These are phyloP conservation scores for Verticillium alfalfae DNA, from an alignment of 2,329 filamentous ascomycete genomes.

Conservation along the genomic window DNA sequence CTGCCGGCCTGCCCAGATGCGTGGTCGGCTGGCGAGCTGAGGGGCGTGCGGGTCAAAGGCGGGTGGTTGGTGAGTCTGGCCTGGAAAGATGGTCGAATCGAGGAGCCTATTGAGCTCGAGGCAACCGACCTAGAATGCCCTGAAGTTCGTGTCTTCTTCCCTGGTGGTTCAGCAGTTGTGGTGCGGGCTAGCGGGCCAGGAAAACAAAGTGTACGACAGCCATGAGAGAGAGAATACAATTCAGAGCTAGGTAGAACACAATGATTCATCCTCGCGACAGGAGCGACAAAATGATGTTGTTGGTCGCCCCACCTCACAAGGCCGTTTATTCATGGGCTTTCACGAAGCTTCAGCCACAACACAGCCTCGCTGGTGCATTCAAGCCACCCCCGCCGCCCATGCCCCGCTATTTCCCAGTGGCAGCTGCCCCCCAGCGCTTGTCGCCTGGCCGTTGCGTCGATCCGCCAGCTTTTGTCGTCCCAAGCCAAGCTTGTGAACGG, in stretches of 20 bases:
- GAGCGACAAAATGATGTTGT: not conserved
- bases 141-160: conserved; percentile 3
- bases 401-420: not conserved
- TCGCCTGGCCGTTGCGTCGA: not conserved
- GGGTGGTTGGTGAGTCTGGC: conserved; percentile 6
- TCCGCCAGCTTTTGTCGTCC: not conserved
- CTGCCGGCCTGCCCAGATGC: conserved; percentile 4
- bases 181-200: not conserved
- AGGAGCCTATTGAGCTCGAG: conserved; percentile 2
- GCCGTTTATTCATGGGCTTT: too few species aligned
- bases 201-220: not conserved
- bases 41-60: conserved; percentile 2
- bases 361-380: not conserved
- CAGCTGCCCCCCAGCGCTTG: not conserved
- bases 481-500: not conserved
- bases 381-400: not conserved
- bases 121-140: not conserved
- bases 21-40: conserved; percentile 4
- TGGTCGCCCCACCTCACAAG: too few species aligned
- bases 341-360: not conserved
- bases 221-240: too few species aligned
- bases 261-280: too few species aligned
- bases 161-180: not conserved
- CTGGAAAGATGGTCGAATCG: conserved; percentile 4
- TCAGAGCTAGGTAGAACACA: too few species aligned